Evolutionary conservation across 768 basidiomycete species (phyloP).

Genomic region (Boletus rufocinnamomeus): DNA sequence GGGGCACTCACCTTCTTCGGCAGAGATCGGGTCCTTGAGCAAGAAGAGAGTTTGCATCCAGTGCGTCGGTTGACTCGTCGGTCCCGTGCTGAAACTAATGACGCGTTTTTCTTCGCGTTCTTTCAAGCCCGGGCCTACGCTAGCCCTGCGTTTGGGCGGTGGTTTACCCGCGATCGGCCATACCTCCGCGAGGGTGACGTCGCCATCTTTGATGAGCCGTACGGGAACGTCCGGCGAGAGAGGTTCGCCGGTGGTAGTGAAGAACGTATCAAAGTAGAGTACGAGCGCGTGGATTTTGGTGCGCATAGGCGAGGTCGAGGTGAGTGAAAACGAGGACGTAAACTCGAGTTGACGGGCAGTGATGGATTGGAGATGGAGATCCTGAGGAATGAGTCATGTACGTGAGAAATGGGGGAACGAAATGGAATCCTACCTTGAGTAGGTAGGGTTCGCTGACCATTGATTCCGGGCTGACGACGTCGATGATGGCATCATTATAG

Average conservation of each 20-base stretch:
- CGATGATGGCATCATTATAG: conserved; percentile 82
- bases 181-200: conserved; percentile 66
- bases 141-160: conserved; percentile 59
- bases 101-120: conserved; percentile 42
- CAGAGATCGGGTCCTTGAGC: conserved; percentile 73
- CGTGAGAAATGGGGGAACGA: background rate
- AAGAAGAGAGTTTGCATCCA: conserved; percentile 97
- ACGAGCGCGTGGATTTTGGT: conserved; percentile 78
- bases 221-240: conserved; percentile 55
- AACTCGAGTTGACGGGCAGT: conserved; percentile 79
- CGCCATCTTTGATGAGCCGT: conserved; percentile 59
- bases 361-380: conserved; percentile 68
- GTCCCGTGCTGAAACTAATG: conserved; percentile 89
- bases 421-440: conserved; percentile 57
- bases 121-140: conserved; percentile 46
- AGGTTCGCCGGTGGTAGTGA: conserved; percentile 60
- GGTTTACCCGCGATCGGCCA: conserved; percentile 77
- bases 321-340: conserved; percentile 69
- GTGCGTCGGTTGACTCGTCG: conserved; percentile 83
- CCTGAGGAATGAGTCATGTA: conserved; percentile 44
- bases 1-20: conserved; percentile 61
- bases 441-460: conserved; percentile 62
- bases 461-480: conserved; percentile 68
- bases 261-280: conserved; percentile 95
- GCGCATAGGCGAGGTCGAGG: conserved; percentile 58